A percentile compares a stretch with the other conserved stretches of the same genome.
Evolutionary conservation across 2,329 filamentous ascomycete species (phyloP).

Genomic region (Ramularia collo-cygni): DNA sequence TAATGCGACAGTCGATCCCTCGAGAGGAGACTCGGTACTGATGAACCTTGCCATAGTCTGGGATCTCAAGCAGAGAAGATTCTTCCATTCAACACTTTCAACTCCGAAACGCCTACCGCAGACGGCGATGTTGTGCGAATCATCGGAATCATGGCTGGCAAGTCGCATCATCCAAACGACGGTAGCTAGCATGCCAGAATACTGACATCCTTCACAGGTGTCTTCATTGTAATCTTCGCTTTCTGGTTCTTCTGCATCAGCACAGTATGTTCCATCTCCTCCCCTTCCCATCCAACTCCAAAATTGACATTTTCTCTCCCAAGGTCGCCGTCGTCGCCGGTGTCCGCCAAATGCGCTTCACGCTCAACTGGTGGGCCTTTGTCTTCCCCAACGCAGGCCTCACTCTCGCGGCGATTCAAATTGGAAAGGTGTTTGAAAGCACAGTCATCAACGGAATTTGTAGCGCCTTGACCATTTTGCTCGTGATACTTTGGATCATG

Average conservation of each 20-base stretch:
- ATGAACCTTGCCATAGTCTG: conserved; percentile 20
- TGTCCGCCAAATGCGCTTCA: conserved; percentile 39
- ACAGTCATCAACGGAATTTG: conserved; percentile 47
- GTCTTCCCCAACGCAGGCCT: conserved; percentile 62
- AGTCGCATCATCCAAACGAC: no score
- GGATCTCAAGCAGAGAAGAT: conserved; percentile 36
- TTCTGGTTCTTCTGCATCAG: conserved; percentile 47
- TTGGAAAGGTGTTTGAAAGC: conserved; percentile 49
- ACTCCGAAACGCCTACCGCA: conserved; percentile 22
- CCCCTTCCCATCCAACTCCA: no score
- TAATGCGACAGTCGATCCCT: no score
- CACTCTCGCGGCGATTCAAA: conserved; percentile 51
- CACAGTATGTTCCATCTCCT: conserved; percentile 13
- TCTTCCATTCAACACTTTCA: conserved; percentile 30
- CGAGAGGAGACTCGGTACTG: no score
- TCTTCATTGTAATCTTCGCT: conserved; percentile 44
- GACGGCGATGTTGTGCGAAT: conserved; percentile 35
- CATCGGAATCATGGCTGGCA: conserved; percentile 35
- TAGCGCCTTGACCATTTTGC: conserved; percentile 49
- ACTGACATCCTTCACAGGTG: conserved; percentile 5
- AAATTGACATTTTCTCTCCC: no score
- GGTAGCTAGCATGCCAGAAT: no score
- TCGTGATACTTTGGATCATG: conserved; percentile 51
- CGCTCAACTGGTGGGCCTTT: conserved; percentile 56
- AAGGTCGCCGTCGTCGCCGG: conserved; percentile 35